These are phyloP conservation scores for Tetradesmus obliquus DNA, from an alignment of 139 green algal species.

Conservation along the genomic window DNA sequence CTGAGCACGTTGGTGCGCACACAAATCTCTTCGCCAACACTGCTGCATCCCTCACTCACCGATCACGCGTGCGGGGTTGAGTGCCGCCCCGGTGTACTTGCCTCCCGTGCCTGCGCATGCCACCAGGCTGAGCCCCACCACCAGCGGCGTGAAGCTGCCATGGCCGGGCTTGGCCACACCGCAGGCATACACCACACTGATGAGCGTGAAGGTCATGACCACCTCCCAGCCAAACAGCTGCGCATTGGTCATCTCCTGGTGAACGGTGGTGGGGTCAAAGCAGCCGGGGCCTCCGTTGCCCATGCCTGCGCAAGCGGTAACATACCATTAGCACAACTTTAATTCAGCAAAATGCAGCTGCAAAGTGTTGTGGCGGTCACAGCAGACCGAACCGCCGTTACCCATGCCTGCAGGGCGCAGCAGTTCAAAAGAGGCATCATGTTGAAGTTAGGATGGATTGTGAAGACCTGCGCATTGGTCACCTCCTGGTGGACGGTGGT, in stretches of 20 bases:
- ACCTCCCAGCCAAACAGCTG: slow-evolving; percentile 50
- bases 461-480: slow-evolving; percentile 28
- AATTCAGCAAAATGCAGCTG: no score
- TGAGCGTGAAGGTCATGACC: slow-evolving; percentile 50
- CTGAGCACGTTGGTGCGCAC: no score
- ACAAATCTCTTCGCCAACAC: no score
- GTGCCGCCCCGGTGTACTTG: slow-evolving; percentile 12
- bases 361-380: no score
- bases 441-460: no score
- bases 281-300: slow-evolving; percentile 38
- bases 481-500: neutral
- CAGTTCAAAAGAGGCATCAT: no score
- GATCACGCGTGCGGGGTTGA: slow-evolving; percentile 43
- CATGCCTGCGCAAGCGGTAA: slow-evolving; percentile 9
- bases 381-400: no score
- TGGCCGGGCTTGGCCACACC: slow-evolving; percentile 50
- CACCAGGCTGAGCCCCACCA: slow-evolving; percentile 38
- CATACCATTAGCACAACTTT: no score
- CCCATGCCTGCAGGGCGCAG: no score
- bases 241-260: neutral
- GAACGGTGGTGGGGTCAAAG: slow-evolving; percentile 23
- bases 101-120: slow-evolving; percentile 36
- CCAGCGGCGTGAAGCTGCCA: slow-evolving; percentile 43
- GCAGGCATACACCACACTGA: slow-evolving; percentile 48
- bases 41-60: no score